Evolutionary conservation across 2,329 filamentous ascomycete genomes (phyloP), one percentile per base, ranked within the genome.

Genomic region (Aspergillus brunneoviolaceus): DNA sequence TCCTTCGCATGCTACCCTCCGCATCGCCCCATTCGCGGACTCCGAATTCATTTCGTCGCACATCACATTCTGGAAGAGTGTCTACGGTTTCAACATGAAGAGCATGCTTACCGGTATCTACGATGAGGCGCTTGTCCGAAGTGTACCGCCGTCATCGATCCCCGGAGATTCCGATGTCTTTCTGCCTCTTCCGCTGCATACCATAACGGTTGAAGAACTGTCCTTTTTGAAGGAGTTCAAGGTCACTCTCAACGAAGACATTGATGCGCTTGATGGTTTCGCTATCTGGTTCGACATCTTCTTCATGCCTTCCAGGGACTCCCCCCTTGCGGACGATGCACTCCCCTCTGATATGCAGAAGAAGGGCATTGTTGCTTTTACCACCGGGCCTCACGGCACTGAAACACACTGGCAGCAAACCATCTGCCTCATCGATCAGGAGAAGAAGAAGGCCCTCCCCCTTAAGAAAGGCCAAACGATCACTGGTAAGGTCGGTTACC

Each of bases 11-110:
- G 88, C 89, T 62, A 92, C 88, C 33, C 84, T 98, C 67, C 90
- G 90, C 76, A 82, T 96, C 57, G 92, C 92, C 0, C 92, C 94
- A 10, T 83, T 94, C 29, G 84, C 88, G 12, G 92, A 96, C 73
- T 80, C 85, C 0, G 90, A 92, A 57, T 94, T 91, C 73, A 82
- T 95, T 58, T 82, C 85, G 19, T 91, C 95, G 59, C 88, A 90
- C 74, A 84, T 95, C 64, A 81, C 86, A 21, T 97, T 94, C 80
- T 98, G 94, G 94, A 85, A 89, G 64, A 87, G 95, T 69, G 90
- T 98, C 5, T 97, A 98, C 75, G 94, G 93, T 53, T 98, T 98
- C 77, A 88, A 96, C 72, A 96, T 97, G 90, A 87, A 85, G 68
- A 87, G 90, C 64, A 97, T 98, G 94, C 88, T 92, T 70, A 84